Percentiles rank a stretch among this genome's conserved stretches.
phyloP scores from a whole-genome alignment of 2,329 filamentous ascomycete species.

The Colletotrichum paranaense region DNA sequence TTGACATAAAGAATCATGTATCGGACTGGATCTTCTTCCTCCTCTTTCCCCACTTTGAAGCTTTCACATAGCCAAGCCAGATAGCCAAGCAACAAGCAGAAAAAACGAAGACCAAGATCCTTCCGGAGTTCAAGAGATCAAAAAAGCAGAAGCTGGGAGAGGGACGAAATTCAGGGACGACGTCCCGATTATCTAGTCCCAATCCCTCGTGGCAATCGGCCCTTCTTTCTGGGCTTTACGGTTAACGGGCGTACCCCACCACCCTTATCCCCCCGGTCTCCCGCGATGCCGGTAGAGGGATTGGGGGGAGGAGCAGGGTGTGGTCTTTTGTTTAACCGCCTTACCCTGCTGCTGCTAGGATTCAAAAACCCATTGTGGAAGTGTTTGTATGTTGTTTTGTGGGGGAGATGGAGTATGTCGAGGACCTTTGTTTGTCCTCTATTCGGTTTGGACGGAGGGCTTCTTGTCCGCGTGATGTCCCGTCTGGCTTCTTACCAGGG shows the following conservation, averaged over 20 bases:
- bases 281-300: conserved; percentile 28
- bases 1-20: neutral
- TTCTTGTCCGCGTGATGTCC: neutral
- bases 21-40: neutral
- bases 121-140: neutral
- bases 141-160: neutral
- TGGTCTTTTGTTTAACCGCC: neutral
- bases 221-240: conserved; percentile 35
- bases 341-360: too few relatives aligned
- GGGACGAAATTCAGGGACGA: conserved; percentile 6
- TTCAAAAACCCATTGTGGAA: neutral
- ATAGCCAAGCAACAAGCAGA: neutral
- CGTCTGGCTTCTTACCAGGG: neutral
- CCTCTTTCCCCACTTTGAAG: too few relatives aligned
- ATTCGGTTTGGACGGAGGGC: neutral
- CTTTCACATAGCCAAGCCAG: too few relatives aligned
- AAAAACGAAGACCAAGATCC: neutral
- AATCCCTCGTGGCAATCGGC: conserved; percentile 28
- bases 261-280: neutral
- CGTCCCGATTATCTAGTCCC: conserved; percentile 33
- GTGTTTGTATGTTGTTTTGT: neutral
- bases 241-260: neutral
- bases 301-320: neutral
- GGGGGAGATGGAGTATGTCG: neutral
- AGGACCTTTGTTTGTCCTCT: neutral